Evolutionary conservation across 1,284 basidiomycete species (phyloP), one percentile per base, ranked within the genome.

Genomic region (Cryptococcus sp.): DNA sequence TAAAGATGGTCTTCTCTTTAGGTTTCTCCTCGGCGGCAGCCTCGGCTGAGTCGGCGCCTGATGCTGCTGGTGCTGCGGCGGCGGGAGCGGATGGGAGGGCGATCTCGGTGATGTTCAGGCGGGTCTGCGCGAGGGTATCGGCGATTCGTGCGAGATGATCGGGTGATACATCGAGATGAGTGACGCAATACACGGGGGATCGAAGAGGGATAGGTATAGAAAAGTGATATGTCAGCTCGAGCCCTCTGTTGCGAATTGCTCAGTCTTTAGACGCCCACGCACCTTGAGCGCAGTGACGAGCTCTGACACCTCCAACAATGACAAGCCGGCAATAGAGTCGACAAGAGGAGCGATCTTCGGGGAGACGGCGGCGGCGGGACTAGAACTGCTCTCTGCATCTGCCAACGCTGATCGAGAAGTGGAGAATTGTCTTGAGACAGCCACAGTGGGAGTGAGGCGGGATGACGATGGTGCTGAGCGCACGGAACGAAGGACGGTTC

Each of bases 1-100:
- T 95, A 82, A 99, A 99, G 46, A 95, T 85, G 8, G 94, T 96
- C 87, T 99, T 99, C 81, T 99, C 96, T 82, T 97, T 98, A 51
- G 94, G 94, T 79, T 96, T 96, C 78, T 94, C 93, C 39, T 66
- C 57, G 65, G 89, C 89, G 23, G 85, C 86, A 16, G 71, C 75
- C 47, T 88, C 89, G 23, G 85, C 83, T 23, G 80, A 82, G 5
- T 84, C 82, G 13, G 81, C 82, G 20, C 83, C 82, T 19, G 85
- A 83, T 2, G 84, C 75, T 17, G 77, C 75, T 2, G 84, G 83
- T 22, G 81, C 75, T 4, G 86, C 81, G 1, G 86, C 82, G 5
- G 88, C 84, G 8, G 88, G 81, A 1, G 91, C 86, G 42, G 89
- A 81, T 41, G 94, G 93, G 85, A 97, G 88, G 30, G 93, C 93